Percentiles rank a stretch among this genome's conserved stretches.
Evolutionary conservation across 2,329 filamentous ascomycete genomes (phyloP).

Genomic region (Paradendryphiella salina): DNA sequence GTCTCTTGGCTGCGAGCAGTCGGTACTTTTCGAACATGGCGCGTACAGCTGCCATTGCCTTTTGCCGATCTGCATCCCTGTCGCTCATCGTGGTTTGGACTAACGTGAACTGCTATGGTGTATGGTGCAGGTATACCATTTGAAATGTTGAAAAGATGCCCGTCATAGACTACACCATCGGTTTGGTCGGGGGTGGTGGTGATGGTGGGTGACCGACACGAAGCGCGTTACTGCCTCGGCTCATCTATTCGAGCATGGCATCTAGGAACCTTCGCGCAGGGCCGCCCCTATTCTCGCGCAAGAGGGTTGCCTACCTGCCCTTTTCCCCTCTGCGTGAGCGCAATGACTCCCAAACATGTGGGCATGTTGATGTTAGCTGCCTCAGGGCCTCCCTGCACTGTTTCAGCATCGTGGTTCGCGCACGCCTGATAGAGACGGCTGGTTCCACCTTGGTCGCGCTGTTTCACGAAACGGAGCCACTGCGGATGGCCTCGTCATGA

Average conservation of each 20-base stretch:
- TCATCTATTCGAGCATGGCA: conserved; percentile 2
- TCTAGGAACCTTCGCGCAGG: no score
- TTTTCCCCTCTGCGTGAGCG: conserved; percentile 6
- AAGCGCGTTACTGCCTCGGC: conserved; percentile 12
- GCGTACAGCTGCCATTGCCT: conserved; percentile 44
- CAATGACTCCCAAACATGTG: conserved; percentile 8
- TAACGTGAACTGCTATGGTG: neutral
- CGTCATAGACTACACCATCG: neutral
- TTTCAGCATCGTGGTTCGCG: conserved; percentile 20
- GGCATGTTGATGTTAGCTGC: conserved; percentile 9
- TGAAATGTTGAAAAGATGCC: neutral
- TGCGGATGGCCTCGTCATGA: conserved; percentile 22
- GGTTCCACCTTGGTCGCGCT: conserved; percentile 15
- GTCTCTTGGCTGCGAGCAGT: conserved; percentile 37
- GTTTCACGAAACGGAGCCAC: conserved; percentile 22
- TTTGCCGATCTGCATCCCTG: conserved; percentile 29
- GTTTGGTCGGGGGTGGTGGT: neutral
- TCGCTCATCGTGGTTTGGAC: conserved; percentile 26
- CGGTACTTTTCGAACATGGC: conserved; percentile 46
- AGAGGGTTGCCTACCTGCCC: conserved; percentile 3
- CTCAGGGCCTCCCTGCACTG: conserved; percentile 13
- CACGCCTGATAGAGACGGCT: conserved; percentile 13
- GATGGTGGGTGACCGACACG: conserved; percentile 4
- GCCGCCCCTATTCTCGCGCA: neutral
- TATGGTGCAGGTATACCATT: neutral